These are phyloP conservation scores for Fagus sylvatica DNA, from an alignment of 306 rosid species.

Conservation along the genomic window DNA sequence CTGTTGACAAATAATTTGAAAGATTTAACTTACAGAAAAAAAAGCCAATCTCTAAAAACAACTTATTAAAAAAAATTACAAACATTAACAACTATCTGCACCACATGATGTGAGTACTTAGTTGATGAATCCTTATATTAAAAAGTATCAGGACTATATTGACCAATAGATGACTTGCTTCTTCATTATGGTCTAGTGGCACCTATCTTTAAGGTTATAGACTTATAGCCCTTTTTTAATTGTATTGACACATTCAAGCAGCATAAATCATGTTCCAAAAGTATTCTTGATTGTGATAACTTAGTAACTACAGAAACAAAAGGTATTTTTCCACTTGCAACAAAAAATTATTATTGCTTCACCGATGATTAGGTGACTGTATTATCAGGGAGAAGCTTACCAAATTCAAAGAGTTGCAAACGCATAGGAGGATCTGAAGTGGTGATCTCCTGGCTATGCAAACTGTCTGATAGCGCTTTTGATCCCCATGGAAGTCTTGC, in stretches of 20 bases:
- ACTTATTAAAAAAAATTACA: constrained; percentile 8
- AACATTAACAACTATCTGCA: constrained; percentile 8
- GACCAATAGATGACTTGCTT: constrained; percentile 14
- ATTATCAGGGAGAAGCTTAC: constrained; percentile 39
- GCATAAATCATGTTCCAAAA: constrained; percentile 19
- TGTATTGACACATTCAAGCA: constrained; percentile 1
- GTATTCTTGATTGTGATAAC: not conserved
- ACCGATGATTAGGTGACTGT: not conserved
- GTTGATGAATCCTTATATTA: constrained; percentile 13
- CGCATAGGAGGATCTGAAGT: constrained; percentile 47
- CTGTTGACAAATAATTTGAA: constrained; percentile 58
- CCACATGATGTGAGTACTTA: not conserved
- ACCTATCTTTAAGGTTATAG: constrained; percentile 9
- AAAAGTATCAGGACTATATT: not conserved
- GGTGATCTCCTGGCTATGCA: constrained; percentile 27
- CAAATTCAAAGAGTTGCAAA: constrained; percentile 91
- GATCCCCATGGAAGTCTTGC: constrained; percentile 93
- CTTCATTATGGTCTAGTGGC: constrained; percentile 5
- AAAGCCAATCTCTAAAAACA: not conserved
- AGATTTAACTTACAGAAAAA: constrained; percentile 21
- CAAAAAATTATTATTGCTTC: constrained; percentile 14
- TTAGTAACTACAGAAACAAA: constrained; percentile 9
- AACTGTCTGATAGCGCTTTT: constrained; percentile 40
- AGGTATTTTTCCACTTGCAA: not conserved
- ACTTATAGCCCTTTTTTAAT: not conserved